Conservation (phyloP, 2,329 filamentous ascomycete genomes). For the Ustilaginoidea virens region DNA sequence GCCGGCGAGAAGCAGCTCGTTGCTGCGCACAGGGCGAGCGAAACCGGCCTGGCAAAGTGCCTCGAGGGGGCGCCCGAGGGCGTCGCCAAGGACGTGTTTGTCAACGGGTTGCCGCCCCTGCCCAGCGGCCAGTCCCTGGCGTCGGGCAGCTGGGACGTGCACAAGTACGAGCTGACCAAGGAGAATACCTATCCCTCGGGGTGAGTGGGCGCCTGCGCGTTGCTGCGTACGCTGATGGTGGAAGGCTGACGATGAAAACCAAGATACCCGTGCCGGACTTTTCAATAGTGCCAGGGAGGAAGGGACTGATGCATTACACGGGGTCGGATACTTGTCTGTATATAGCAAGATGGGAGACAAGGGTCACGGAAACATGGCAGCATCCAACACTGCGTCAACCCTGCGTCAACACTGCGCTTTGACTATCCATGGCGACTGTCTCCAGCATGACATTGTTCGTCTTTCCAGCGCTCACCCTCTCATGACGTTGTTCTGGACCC, state of each 20-base stretch:
- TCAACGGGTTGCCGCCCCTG: conserved; percentile 71
- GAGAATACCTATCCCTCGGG: conserved; percentile 56
- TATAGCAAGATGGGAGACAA: too few relatives aligned
- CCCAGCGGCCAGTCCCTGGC: conserved; percentile 52
- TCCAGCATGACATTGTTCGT: too few relatives aligned
- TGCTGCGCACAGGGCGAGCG: conserved; percentile 57
- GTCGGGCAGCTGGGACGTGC: conserved; percentile 43
- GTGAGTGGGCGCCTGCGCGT: conserved; percentile 33
- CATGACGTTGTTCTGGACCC: too few relatives aligned
- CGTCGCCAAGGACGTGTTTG: conserved; percentile 48
- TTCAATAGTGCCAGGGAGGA: conserved; percentile 26
- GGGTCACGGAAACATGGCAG: too few relatives aligned
- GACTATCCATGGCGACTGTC: too few relatives aligned
- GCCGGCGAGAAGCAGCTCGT: conserved; percentile 49
- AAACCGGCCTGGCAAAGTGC: conserved; percentile 56
- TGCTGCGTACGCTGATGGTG: not conserved
- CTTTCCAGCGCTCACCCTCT: too few relatives aligned
- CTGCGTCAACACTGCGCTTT: too few relatives aligned
- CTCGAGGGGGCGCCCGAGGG: conserved; percentile 40
- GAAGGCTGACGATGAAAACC: conserved; percentile 13
- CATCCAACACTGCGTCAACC: too few relatives aligned
- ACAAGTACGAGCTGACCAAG: conserved; percentile 48
- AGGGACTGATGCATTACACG: conserved; percentile 6
- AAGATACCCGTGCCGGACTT: conserved; percentile 50
- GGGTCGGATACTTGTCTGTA: conserved; percentile 12